Evolutionary conservation across 78 protist species (phyloP).

Genomic region (Dictyostelium firmibasis): DNA sequence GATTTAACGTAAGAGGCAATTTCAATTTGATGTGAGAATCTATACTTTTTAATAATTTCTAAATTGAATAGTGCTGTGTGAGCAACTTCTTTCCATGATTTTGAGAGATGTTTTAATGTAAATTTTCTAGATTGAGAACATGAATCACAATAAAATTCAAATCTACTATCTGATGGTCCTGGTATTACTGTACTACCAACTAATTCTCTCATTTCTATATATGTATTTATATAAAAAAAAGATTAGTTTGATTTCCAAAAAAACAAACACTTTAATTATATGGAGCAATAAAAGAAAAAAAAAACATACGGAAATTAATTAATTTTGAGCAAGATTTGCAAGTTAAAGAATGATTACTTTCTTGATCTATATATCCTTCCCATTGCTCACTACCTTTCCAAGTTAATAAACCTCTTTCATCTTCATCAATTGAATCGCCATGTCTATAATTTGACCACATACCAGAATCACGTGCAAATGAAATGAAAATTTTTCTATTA

Average conservation of each 20-base stretch:
- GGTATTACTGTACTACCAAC: conserved; percentile 45
- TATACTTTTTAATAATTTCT: conserved; percentile 40
- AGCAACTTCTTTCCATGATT: conserved; percentile 78
- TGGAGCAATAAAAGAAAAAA: background rate
- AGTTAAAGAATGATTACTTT: background rate
- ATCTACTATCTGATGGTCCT: conserved; percentile 60
- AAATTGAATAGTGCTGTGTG: conserved; percentile 70
- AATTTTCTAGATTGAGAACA: conserved; percentile 13
- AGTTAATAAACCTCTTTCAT: conserved; percentile 53
- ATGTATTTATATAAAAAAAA: no score
- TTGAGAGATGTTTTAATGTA: conserved; percentile 39
- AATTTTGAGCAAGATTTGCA: conserved; percentile 21
- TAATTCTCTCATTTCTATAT: conserved; percentile 9
- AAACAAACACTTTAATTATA: background rate
- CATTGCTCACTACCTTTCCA: conserved; percentile 32
- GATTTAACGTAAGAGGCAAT: conserved; percentile 70
- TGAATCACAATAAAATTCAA: conserved; percentile 25
- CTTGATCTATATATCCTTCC: conserved; percentile 21
- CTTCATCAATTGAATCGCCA: conserved; percentile 52
- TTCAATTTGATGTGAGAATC: conserved; percentile 75
- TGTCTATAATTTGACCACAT: conserved; percentile 71
- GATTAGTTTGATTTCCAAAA: background rate
- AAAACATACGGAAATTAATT: conserved; percentile 14
- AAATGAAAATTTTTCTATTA: conserved; percentile 60
- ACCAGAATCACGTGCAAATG: conserved; percentile 77